Conservation (phyloP, 1,284 basidiomycete species). For the Trichosporon faecale region DNA sequence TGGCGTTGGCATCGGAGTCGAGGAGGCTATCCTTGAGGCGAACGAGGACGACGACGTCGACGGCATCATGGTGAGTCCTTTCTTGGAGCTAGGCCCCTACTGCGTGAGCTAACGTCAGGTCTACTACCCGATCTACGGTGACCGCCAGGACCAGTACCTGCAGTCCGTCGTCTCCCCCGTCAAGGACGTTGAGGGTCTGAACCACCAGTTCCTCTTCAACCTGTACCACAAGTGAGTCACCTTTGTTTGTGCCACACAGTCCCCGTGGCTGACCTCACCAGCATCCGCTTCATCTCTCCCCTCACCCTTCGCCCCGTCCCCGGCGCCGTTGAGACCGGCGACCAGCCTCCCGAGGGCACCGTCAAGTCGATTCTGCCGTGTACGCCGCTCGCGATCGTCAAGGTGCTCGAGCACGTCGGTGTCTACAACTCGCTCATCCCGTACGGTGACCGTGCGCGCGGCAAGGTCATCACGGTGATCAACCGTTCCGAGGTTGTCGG, state of each 20-base stretch:
- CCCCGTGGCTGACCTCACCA: conserved; percentile 39
- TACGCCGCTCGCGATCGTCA: conserved; percentile 93
- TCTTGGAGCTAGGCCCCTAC: not conserved
- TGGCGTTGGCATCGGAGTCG: conserved; percentile 69
- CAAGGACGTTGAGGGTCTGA: conserved; percentile 95
- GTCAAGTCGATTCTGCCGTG: conserved; percentile 79
- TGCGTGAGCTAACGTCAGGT: conserved; percentile 58
- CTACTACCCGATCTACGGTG: conserved; percentile 89
- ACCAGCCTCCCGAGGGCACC: conserved; percentile 60
- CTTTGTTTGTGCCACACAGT: not conserved
- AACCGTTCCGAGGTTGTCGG: conserved; percentile 74
- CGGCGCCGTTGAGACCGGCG: conserved; percentile 20
- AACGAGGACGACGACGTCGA: conserved; percentile 81
- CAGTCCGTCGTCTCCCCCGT: conserved; percentile 76
- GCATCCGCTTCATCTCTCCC: conserved; percentile 63
- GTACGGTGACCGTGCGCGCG: conserved; percentile 88
- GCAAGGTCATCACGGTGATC: conserved; percentile 36
- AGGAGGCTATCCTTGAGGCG: conserved; percentile 90
- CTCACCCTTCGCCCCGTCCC: conserved; percentile 49
- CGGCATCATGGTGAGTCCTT: conserved; percentile 82
- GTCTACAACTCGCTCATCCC: conserved; percentile 89
- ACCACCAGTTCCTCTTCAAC: conserved; percentile 95
- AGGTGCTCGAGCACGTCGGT: conserved; percentile 83
- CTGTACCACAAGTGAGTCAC: conserved; percentile 83
- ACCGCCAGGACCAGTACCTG: conserved; percentile 90